Conservation (phyloP, 305 asterid genomes). For the Caryopteris hybrid region DNA sequence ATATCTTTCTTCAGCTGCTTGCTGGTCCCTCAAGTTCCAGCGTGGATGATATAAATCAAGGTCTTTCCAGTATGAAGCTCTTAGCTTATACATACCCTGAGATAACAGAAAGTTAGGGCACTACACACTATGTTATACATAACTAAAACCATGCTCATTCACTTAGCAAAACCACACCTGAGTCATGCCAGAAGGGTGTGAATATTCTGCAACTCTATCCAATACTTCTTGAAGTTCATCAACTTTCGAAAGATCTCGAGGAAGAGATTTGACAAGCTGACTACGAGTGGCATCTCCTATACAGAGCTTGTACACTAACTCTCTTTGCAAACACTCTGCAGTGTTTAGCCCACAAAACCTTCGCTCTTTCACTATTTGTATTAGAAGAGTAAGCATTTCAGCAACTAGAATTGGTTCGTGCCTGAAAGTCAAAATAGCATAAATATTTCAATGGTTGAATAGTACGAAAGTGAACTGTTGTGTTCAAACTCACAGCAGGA, state of each 20-base stretch:
- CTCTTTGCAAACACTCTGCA: constrained; percentile 81
- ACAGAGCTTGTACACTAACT: constrained; percentile 78
- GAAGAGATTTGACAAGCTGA: constrained; percentile 85
- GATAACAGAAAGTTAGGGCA: constrained; percentile 22
- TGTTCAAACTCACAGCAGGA: not conserved
- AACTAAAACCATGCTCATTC: constrained; percentile 1
- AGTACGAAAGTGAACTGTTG: not conserved
- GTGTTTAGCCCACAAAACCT: constrained; percentile 83
- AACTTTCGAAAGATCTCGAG: constrained; percentile 75
- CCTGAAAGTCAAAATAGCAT: constrained; percentile 43
- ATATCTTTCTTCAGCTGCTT: constrained; percentile 94
- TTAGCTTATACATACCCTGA: constrained; percentile 91
- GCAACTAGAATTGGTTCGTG: constrained; percentile 67
- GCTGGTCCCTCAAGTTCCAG: constrained; percentile 88
- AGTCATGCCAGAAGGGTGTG: constrained; percentile 90
- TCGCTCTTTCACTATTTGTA: constrained; percentile 90
- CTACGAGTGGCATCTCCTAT: constrained; percentile 91
- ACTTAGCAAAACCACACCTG: constrained; percentile 56
- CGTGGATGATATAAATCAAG: constrained; percentile 95
- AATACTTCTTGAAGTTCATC: constrained; percentile 76
- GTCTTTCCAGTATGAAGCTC: constrained; percentile 73
- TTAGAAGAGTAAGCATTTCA: constrained; percentile 85
- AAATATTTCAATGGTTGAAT: constrained; percentile 9
- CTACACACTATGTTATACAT: not conserved
- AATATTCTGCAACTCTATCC: constrained; percentile 78